These are phyloP conservation scores for Phaffia australis DNA, from an alignment of 768 basidiomycete genomes.

Conservation along the genomic window DNA sequence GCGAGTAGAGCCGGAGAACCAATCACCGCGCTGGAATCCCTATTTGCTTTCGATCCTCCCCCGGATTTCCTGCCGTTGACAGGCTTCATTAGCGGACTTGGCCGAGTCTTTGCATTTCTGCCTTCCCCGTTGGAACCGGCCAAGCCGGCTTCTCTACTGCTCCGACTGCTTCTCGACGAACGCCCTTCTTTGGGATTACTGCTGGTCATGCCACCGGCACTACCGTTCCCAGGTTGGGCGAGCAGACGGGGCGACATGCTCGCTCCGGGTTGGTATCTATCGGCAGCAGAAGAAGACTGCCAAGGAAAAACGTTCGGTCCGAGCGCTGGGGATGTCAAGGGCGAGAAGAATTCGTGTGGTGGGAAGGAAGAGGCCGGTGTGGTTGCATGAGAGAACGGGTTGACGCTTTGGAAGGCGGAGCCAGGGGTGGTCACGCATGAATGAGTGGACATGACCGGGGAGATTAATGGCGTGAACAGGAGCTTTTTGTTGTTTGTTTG, in stretches of 20 bases:
- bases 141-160: constrained; percentile 1
- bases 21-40: background rate
- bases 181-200: background rate
- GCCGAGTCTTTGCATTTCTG: constrained; percentile 3
- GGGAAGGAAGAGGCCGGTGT: background rate
- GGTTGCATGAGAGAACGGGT: background rate
- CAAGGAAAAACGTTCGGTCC: constrained; percentile 27
- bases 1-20: background rate
- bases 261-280: constrained; percentile 23
- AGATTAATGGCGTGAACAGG: constrained; percentile 37
- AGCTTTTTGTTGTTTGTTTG: background rate
- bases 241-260: constrained; percentile 22
- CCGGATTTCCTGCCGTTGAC: constrained; percentile 11
- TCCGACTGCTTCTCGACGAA: constrained; percentile 1
- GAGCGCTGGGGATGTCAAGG: constrained; percentile 40
- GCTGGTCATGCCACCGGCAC: background rate
- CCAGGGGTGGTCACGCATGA: constrained; percentile 42
- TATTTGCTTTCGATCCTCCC: constrained; percentile 1
- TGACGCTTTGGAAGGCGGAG: constrained; percentile 26
- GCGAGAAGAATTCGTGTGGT: constrained; percentile 37
- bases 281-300: too few species aligned
- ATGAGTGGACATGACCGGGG: constrained; percentile 27
- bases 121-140: background rate
- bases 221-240: background rate
- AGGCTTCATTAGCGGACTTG: constrained; percentile 16